Evolutionary conservation across 1,284 basidiomycete genomes (phyloP).

Genomic region (Boletellus deceptivus): DNA sequence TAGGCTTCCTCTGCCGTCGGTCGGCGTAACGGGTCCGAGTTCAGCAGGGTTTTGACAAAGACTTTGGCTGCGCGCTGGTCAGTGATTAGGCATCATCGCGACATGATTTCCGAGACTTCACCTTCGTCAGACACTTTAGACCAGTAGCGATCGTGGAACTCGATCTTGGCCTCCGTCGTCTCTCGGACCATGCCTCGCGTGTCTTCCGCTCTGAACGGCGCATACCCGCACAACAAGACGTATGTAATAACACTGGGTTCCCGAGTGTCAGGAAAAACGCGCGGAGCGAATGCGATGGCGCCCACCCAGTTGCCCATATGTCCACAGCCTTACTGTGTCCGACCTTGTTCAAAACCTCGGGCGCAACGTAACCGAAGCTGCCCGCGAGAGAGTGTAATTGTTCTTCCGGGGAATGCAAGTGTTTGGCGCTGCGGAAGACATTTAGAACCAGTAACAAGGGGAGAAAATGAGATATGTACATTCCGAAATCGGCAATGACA

Average conservation of each 20-base stretch:
- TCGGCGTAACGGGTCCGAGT: conserved; percentile 70
- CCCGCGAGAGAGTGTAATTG: conserved; percentile 83
- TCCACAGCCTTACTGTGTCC: conserved; percentile 94
- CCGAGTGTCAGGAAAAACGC: neutral
- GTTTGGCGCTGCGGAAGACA: conserved; percentile 65
- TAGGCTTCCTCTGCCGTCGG: conserved; percentile 76
- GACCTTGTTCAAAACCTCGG: conserved; percentile 81
- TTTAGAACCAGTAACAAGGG: neutral
- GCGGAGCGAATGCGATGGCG: conserved; percentile 7
- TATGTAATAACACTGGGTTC: conserved; percentile 83
- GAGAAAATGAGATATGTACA: conserved; percentile 50
- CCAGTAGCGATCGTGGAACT: conserved; percentile 95
- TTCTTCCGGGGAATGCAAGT: conserved; percentile 76
- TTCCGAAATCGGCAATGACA: conserved; percentile 96
- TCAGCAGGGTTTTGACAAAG: conserved; percentile 77
- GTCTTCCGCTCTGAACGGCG: conserved; percentile 88
- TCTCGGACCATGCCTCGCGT: conserved; percentile 75
- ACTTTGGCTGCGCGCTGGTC: conserved; percentile 62
- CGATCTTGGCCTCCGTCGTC: conserved; percentile 79
- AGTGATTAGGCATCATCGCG: neutral
- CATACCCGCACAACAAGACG: conserved; percentile 88
- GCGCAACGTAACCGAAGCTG: conserved; percentile 92
- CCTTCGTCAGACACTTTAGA: conserved; percentile 79
- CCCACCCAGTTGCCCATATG: conserved; percentile 88
- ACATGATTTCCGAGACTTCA: conserved; percentile 24